Percentiles rank a stretch among this genome's conserved stretches.
These are phyloP conservation scores for Phytophthora melonis DNA, from an alignment of 352 stramenopile genomes.

Conservation along the genomic window DNA sequence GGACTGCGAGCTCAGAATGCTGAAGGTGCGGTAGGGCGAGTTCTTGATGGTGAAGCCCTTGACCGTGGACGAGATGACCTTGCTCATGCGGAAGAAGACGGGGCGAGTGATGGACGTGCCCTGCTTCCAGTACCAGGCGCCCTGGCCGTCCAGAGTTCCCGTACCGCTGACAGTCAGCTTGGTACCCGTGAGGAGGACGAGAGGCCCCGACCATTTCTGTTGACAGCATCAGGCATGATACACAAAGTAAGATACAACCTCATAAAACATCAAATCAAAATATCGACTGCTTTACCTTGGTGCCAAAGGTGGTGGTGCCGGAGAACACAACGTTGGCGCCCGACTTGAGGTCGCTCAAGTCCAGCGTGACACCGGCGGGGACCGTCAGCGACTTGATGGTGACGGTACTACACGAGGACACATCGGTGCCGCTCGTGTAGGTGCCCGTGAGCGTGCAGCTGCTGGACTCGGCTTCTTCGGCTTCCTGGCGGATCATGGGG, in stretches of 20 bases:
- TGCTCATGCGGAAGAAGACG: slow-evolving; percentile 40
- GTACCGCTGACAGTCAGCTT: slow-evolving; percentile 38
- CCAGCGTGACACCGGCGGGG: slow-evolving; percentile 45
- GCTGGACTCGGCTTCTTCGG: slow-evolving; percentile 17
- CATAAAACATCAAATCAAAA: neutral
- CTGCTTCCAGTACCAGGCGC: slow-evolving; percentile 53
- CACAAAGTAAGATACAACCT: neutral
- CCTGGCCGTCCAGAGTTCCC: slow-evolving; percentile 48
- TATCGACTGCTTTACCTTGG: slow-evolving; percentile 20
- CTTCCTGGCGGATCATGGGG: slow-evolving; percentile 35
- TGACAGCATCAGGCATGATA: slow-evolving; percentile 1
- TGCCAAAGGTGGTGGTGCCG: slow-evolving; percentile 48
- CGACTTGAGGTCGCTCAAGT: slow-evolving; percentile 40
- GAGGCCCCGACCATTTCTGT: slow-evolving; percentile 43
- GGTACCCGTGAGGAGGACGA: slow-evolving; percentile 39
- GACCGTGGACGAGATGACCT: slow-evolving; percentile 34
- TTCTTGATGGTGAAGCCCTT: slow-evolving; percentile 14
- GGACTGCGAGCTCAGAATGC: slow-evolving; percentile 1
- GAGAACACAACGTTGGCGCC: slow-evolving; percentile 45
- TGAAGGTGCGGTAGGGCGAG: slow-evolving; percentile 2
- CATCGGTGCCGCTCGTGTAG: slow-evolving; percentile 37
- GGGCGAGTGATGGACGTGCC: slow-evolving; percentile 37
- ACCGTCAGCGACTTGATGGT: slow-evolving; percentile 40
- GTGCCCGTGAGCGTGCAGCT: slow-evolving; percentile 45
- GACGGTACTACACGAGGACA: slow-evolving; percentile 37